Evolutionary conservation across 176 grass and related monocot genomes (phyloP).

Genomic region (Musa troglodytarum): DNA sequence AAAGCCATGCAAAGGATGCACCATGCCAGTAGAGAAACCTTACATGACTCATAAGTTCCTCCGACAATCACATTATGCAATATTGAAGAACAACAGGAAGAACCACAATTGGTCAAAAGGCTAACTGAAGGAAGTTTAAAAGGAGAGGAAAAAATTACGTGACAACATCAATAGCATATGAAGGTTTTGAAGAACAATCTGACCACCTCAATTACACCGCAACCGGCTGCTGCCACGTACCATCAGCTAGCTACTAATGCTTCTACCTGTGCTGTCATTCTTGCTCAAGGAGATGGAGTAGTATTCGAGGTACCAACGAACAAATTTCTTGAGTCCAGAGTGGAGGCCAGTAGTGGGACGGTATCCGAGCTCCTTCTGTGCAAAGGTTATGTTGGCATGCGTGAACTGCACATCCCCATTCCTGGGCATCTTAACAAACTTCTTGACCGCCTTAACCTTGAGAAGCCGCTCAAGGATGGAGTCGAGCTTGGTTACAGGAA

Average conservation of each 20-base stretch:
- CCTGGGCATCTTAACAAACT: slow-evolving; percentile 10
- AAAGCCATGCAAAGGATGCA: slow-evolving; percentile 7
- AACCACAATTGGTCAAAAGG: neutral
- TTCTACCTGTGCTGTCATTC: neutral
- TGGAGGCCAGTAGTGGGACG: slow-evolving; percentile 1
- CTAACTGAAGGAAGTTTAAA: neutral
- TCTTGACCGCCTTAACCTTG: neutral
- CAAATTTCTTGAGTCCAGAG: slow-evolving; percentile 12
- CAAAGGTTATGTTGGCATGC: slow-evolving; percentile 10
- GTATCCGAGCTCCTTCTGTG: slow-evolving; percentile 11
- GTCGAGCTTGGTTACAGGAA: slow-evolving; percentile 1
- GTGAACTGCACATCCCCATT: slow-evolving; percentile 14
- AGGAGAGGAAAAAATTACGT: neutral
- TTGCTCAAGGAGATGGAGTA: slow-evolving; percentile 4
- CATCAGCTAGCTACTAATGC: slow-evolving; percentile 8
- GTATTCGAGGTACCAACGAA: slow-evolving; percentile 9
- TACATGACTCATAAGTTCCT: neutral
- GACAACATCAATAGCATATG: neutral
- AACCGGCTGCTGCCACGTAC: neutral
- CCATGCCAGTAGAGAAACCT: neutral
- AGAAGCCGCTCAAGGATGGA: slow-evolving; percentile 15
- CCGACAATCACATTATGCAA: neutral
- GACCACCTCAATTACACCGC: slow-evolving; percentile 2
- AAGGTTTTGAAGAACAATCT: slow-evolving; percentile 1
- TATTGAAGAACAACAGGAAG: neutral